A percentile compares a stretch with the other conserved stretches of the same genome.
Evolutionary conservation across 1,284 basidiomycete genomes (phyloP).

Genomic region (Trichosporon inkin): DNA sequence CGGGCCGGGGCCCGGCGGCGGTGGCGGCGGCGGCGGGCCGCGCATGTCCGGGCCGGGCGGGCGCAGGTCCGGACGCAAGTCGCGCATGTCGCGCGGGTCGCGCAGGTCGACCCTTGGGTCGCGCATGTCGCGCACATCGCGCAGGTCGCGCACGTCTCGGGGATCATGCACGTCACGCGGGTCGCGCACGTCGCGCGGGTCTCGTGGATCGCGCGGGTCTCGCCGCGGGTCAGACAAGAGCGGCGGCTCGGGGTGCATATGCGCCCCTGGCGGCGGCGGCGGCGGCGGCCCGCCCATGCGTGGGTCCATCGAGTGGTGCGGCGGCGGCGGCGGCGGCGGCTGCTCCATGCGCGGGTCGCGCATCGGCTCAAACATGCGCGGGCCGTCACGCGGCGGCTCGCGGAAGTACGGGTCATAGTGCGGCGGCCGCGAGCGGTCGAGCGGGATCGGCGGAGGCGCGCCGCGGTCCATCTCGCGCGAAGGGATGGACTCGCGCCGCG

Average conservation of each 20-base stretch:
- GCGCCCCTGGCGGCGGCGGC: background rate
- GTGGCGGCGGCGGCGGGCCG: background rate
- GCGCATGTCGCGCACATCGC: constrained; percentile 2
- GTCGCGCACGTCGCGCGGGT: background rate
- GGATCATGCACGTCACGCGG: constrained; percentile 3
- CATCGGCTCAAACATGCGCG: background rate
- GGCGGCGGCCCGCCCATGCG: constrained; percentile 1
- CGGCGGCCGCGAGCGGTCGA: background rate
- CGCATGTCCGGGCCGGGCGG: background rate
- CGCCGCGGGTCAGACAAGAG: background rate
- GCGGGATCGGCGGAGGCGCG: background rate
- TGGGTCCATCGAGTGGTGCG: background rate
- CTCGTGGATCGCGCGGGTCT: constrained; percentile 2
- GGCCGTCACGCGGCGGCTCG: background rate
- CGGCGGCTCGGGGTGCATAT: background rate
- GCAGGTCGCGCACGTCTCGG: constrained; percentile 1
- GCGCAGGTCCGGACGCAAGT: background rate
- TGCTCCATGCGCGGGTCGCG: background rate
- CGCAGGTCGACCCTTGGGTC: constrained; percentile 6
- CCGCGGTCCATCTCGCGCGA: constrained; percentile 4
- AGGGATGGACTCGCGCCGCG: background rate
- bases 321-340: background rate
- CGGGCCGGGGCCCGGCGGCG: background rate
- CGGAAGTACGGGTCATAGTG: constrained; percentile 8
- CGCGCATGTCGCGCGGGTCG: constrained; percentile 1